Base-by-base conservation (phyloP, 2,329 filamentous ascomycete genomes). In the Thelonectria discophora region DNA sequence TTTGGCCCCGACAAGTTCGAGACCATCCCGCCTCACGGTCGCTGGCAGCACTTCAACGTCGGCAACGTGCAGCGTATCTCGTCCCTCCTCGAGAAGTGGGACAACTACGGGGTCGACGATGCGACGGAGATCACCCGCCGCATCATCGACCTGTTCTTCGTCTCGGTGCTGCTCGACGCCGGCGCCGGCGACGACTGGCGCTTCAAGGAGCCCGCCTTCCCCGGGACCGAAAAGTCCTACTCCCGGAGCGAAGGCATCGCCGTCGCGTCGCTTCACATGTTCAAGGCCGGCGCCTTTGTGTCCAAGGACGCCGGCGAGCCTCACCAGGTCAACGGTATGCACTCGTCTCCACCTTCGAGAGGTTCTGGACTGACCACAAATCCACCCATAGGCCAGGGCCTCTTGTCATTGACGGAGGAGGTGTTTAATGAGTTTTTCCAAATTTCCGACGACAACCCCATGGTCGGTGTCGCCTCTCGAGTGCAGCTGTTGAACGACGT, bases 31-130 rank as follows among this genome's bases (percentile, higher is more conserved):
- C 82, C 83, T 10, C 84, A 86, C 63, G 86, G 81, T 9, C 80
- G 86, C 45, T 88, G 86, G 83, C 86, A 88, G 69, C 86, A 89
- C 73, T 88, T 88, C 65, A 82, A 87, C 13, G 81, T 87, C 40
- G 86, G 86, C 10, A 79, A 79, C 13, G 75, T 84, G 27, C 76
- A 81, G 40, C 83, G 86, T 34, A 74, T 87, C 8, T 74, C 77
- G 7, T 70, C 76, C 7, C 70, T 86, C 3, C 73, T 84, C 3
- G 69, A 78, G 21, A 70, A 77, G 45, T 85, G 84, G 84, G 73
- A 80, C 2, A 70, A 68, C 2, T 74, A 77, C 0, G 74, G 37
- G 0, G n/a, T 73, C 1, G 71, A 73, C 40, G 81, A 86, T 53
- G 75, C 77, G 1, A 64, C 74, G 1, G 85, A 86, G 62, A 71